Evolutionary conservation across 2,329 filamentous ascomycete genomes (phyloP), one percentile per base, ranked within the genome.

Genomic region (Eutypa lata): DNA sequence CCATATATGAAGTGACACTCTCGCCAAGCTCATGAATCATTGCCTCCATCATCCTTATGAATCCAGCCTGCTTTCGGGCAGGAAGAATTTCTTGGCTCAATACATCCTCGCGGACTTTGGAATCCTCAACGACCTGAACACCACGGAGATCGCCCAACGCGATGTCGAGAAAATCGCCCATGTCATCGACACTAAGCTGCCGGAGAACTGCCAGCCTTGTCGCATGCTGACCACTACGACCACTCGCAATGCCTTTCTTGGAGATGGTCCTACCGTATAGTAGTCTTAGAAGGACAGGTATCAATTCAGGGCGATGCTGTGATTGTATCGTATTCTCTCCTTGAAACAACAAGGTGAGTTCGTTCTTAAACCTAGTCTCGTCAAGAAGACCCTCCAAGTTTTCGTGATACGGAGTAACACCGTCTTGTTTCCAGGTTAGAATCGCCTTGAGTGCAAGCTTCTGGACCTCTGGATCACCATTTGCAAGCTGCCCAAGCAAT

Each of bases 391-490:
- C 92, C 56, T 91, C 81, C 22, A 99, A 73, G 61, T 92, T 90
- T 61, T 97, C 91, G 62, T 91, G 84, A 65, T 97, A 96, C 1
- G 86, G 80, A 54, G 80, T 81, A 48, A 99, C 77, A 8, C 81
- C 84, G 2, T 87, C 79, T 53, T 89, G 83, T 68, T 96, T 97
- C 93, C 94, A 99, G 0, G 91, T 84, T 49, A 97, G 78, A 7
- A 99, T 82, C 8, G 88, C 89, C 68, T 91, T 92, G 35, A 99
- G 78, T 0, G 91, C 86, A 45, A 87, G 83, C 60, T 88, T 93
- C 68, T 99, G 94, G 16, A 96, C 83, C 60, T 97, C 93, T 3
- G 86, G 80, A 65, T 99, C 94, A 62, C 94, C 94, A 66, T 97
- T 96, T 43, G 86, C 83, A 59, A 97, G 77, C 21, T 97, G 78